Base-by-base conservation (phyloP, 225 moss, liverwort and hornwort species). In the Anthoceros angustus region DNA sequence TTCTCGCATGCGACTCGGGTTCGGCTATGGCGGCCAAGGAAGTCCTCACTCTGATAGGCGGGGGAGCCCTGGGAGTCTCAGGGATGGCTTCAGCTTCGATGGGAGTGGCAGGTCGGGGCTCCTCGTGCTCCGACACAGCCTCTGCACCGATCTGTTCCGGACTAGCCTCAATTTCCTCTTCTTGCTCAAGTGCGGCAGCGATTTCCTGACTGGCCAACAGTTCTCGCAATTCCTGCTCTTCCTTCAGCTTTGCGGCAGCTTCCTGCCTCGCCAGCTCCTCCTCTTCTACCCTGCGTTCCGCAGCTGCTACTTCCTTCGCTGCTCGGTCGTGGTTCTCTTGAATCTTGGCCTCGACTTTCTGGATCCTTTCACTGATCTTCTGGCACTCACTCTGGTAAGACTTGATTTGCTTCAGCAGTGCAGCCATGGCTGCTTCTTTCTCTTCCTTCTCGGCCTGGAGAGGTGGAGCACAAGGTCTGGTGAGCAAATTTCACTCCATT, bases 341-440 rank as follows among this genome's bases (percentile, higher is more conserved):
- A 10, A 84, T 18, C n/a, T 71, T 74, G 25, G 49, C 1, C 49
- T 70, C 72, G 39, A 77, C 69, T 11, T 74, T 77, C 67, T 81
- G 78, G 68, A 81, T 79, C 67, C 74, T 84, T 62, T 71, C 48
- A 62, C 65, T 78, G 60, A 84, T 76, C 42, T 68, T 55, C 67
- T 81, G 81, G 48, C 81, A 79, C 32, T 84, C 81, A 11, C 61
- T 66, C 60, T 84, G 78, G 24, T 73, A 72, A 42, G 66, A 66
- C 72, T 63, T 75, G 74, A 77, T 75, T 60, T 74, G 72, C 23
- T 32, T 70, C 23, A 63, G 40, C 40, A 81, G 71, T 55, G 79
- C 81, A 18, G 75, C 70, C 74, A 84, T 79, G 23, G 77, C 77
- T 64, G 71, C 71, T 41, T 64, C 81, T 62, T 78, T 84, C 67